Percentiles rank a stretch among this genome's conserved stretches.
Evolutionary conservation across 192 early-diverging fungal species (phyloP).

Genomic region (Coemansia sp.): DNA sequence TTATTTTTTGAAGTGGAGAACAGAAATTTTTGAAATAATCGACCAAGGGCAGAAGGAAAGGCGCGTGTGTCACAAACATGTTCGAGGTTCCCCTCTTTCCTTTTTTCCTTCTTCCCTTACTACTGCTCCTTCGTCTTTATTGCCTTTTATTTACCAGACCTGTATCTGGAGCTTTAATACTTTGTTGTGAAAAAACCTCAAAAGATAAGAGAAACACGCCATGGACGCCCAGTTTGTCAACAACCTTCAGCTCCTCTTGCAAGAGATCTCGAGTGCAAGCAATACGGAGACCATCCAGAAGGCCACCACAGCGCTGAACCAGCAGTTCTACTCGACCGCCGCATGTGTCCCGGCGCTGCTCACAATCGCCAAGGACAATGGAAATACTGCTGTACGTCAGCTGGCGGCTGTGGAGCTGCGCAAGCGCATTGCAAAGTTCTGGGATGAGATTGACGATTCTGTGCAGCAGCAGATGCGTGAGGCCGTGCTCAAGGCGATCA

Average conservation of each 20-base stretch:
- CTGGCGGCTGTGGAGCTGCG: constrained; percentile 87
- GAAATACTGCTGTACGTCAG: constrained; percentile 75
- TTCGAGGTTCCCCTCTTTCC: not conserved
- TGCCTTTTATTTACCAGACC: not conserved
- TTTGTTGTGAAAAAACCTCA: not conserved
- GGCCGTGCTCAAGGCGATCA: constrained; percentile 67
- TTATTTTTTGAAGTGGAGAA: too few relatives aligned
- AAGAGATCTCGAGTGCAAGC: constrained; percentile 56
- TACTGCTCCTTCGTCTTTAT: not conserved
- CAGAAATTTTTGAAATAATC: not conserved
- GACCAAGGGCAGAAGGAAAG: not conserved
- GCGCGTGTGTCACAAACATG: not conserved
- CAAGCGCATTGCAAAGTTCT: constrained; percentile 77
- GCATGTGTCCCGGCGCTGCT: constrained; percentile 81
- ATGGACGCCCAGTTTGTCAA: constrained; percentile 60
- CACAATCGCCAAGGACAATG: constrained; percentile 65
- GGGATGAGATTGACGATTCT: constrained; percentile 64
- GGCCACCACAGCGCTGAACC: constrained; percentile 72
- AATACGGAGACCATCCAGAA: constrained; percentile 60
- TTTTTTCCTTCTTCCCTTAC: not conserved
- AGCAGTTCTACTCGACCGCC: constrained; percentile 68
- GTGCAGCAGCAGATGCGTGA: constrained; percentile 63
- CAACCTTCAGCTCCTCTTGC: constrained; percentile 58
- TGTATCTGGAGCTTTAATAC: not conserved
- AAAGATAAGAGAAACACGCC: not conserved